Base-by-base conservation (phyloP, 805 yeast species). In the Novakomyces olei region DNA sequence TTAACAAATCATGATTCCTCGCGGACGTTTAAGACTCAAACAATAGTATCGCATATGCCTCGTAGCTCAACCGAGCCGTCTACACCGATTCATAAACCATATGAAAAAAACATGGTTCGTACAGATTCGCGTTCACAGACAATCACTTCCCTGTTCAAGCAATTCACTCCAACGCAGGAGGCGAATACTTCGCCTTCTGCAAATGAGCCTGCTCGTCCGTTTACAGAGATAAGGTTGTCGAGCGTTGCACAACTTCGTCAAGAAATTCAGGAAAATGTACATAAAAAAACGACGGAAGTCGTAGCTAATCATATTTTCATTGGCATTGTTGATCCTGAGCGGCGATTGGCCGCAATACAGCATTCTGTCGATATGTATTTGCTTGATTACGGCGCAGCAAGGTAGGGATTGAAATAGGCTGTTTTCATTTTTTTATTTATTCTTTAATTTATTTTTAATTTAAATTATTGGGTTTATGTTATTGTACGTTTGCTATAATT, bases 281-380 rank as follows among this genome's bases (percentile, higher is more conserved):
- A 72, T 45, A 47, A 54, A n/a, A 61, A 62, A 4, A 51, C 85
- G 16, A 72, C 92, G 0, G 63, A 67, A 27, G 51, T 79, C 2
- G 69, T 85, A 49, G 62, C 73, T 5, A 67, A 75, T 34, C 65
- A 74, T 32, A 67, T 73, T 0, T 78, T 63, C 45, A 73, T 88
- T 5, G 98, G 98, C 0, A 53, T 85, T 3, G 83, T 78, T 2
- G 96, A 85, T 47, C 63, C 64, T 7, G 46, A 52, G 8, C 63
- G 68, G 38, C 55, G 95, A 28, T 55, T 85, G 15, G 72, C 76
- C 9, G 75, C 92, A n/a, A 58, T 85, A 28, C 98, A 88, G 48
- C 65, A 71, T 46, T 93, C 74, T 42, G 74, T 81, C 5, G 69
- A 70, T 36, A 55, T 88, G 9, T 74, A 65, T 46, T 51, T 88